Percentiles rank a stretch among this genome's conserved stretches.
Conservation (phyloP, 805 yeast genomes). For the Candida xyloterini region DNA sequence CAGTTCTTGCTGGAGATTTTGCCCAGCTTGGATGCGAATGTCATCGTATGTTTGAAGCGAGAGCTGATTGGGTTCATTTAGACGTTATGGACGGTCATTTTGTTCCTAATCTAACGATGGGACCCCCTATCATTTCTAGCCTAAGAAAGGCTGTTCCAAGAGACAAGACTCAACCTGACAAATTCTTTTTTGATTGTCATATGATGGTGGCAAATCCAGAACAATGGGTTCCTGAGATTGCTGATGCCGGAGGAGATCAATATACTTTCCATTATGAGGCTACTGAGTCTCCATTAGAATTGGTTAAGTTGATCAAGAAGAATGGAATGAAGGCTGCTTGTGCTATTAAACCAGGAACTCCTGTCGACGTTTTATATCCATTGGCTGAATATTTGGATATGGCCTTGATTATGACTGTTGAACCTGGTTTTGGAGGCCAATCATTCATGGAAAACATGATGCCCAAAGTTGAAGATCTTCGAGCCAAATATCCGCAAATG, state of each 20-base stretch:
- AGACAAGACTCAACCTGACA: constrained; percentile 20
- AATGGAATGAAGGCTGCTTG: constrained; percentile 90
- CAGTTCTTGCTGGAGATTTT: constrained; percentile 89
- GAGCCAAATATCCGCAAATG: constrained; percentile 71
- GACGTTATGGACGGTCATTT: constrained; percentile 99
- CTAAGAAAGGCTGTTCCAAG: constrained; percentile 40
- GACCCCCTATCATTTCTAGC: constrained; percentile 60
- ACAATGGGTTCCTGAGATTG: constrained; percentile 91
- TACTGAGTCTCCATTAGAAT: constrained; percentile 68
- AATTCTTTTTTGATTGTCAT: constrained; percentile 82
- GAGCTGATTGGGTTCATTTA: constrained; percentile 96
- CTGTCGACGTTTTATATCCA: constrained; percentile 77
- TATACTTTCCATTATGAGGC: constrained; percentile 97
- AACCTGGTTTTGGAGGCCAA: constrained; percentile 99
- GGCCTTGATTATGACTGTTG: constrained; percentile 97
- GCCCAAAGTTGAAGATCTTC: constrained; percentile 84
- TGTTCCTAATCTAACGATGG: constrained; percentile 94
- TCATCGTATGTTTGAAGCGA: constrained; percentile 69
- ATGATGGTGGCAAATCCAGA: constrained; percentile 97
- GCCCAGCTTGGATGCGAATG: constrained; percentile 87
- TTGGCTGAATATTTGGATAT: constrained; percentile 79
- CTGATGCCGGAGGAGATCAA: constrained; percentile 92
- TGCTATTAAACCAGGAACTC: constrained; percentile 92
- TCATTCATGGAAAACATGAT: constrained; percentile 93
- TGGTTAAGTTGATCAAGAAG: constrained; percentile 73